phyloP scores from a whole-genome alignment of 352 stramenopile genomes.

The Phytophthora citricola region DNA sequence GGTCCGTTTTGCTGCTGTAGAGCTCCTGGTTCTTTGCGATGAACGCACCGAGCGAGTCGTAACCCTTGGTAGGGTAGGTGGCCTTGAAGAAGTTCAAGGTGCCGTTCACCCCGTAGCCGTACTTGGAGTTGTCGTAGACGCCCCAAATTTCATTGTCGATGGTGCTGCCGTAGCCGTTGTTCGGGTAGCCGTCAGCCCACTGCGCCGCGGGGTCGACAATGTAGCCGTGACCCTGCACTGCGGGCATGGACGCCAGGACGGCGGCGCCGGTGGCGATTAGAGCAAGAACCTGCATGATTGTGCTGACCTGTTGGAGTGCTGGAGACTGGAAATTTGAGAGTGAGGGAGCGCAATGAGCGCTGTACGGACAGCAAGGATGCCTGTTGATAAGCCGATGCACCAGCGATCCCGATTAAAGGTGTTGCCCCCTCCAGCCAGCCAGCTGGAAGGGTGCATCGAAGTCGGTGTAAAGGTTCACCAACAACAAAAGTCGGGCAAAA shows the following conservation, averaged over 20 bases:
- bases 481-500: constrained; percentile 13
- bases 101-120: constrained; percentile 49
- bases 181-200: constrained; percentile 48
- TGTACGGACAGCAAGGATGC: constrained; percentile 19
- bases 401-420: constrained; percentile 7
- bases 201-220: constrained; percentile 50
- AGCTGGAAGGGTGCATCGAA: constrained; percentile 16
- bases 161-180: constrained; percentile 59
- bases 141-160: constrained; percentile 51
- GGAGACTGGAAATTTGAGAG: constrained; percentile 34
- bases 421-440: constrained; percentile 2
- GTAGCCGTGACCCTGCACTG: constrained; percentile 42
- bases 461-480: constrained; percentile 22
- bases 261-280: constrained; percentile 35
- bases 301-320: constrained; percentile 7
- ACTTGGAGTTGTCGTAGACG: constrained; percentile 40
- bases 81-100: constrained; percentile 48
- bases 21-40: constrained; percentile 57
- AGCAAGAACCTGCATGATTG: constrained; percentile 36
- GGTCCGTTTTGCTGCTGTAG: constrained; percentile 37
- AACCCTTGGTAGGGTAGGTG: constrained; percentile 45
- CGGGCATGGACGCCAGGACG: constrained; percentile 22
- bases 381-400: constrained; percentile 12
- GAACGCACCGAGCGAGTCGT: constrained; percentile 47
- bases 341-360: constrained; percentile 1